A percentile compares a stretch with the other conserved stretches of the same genome.
Evolutionary conservation across 805 yeast genomes (phyloP).

Genomic region (Candida broadrunensis): DNA sequence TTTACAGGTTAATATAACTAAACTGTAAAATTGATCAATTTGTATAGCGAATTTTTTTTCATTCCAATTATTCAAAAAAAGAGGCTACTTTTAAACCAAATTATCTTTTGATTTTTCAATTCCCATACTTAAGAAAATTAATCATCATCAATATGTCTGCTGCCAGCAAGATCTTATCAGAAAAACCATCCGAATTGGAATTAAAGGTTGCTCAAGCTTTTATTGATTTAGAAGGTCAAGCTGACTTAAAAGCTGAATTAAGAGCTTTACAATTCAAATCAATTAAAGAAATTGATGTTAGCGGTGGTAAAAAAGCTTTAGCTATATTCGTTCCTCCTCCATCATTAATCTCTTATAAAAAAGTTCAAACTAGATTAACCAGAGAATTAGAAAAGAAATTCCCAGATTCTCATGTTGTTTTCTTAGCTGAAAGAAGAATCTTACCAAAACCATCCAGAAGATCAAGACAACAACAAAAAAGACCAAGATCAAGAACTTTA

Average conservation of each 20-base stretch:
- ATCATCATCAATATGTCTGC: conserved; percentile 93
- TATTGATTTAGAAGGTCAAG: conserved; percentile 92
- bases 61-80: conserved; percentile 1
- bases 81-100: conserved; percentile 4
- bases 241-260: conserved; percentile 96
- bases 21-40: conserved; percentile 5
- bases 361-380: conserved; percentile 94
- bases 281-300: conserved; percentile 95
- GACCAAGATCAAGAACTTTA: conserved; percentile 99
- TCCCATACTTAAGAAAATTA: too few relatives aligned
- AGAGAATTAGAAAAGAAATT: conserved; percentile 99
- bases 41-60: conserved; percentile 8
- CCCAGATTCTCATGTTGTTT: conserved; percentile 99
- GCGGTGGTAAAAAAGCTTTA: conserved; percentile 98
- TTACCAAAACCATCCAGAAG: conserved; percentile 98
- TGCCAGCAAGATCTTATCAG: conserved; percentile 90
- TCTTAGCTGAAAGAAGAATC: conserved; percentile 99
- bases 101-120: not conserved
- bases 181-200: conserved; percentile 97
- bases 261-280: conserved; percentile 99
- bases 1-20: conserved; percentile 6
- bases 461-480: conserved; percentile 92
- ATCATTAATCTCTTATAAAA: conserved; percentile 88
- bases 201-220: conserved; percentile 99
- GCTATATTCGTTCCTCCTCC: conserved; percentile 98